These are phyloP conservation scores for Diplotaxis tenuifolia DNA, from an alignment of 345 rosid species.

Conservation along the genomic window DNA sequence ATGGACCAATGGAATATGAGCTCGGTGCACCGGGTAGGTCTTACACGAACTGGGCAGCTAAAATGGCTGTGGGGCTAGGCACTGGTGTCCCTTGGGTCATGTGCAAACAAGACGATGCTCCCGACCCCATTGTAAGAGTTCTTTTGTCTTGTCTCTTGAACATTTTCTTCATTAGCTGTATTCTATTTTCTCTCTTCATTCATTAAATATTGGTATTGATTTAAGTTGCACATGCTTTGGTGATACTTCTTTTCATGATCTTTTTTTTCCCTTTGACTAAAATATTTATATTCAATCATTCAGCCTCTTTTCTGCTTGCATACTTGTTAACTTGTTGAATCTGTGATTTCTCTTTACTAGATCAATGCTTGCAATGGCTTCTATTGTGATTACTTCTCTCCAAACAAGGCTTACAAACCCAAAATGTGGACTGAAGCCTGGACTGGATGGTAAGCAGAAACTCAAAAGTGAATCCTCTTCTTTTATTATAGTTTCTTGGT, in stretches of 20 bases:
- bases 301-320: neutral
- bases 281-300: too few species aligned
- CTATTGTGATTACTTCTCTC: slow-evolving; percentile 94
- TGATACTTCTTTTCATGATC: slow-evolving; percentile 21
- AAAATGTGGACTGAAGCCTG: slow-evolving; percentile 99
- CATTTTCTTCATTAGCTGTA: slow-evolving; percentile 38
- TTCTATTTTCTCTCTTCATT: slow-evolving; percentile 24
- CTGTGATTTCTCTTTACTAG: slow-evolving; percentile 39
- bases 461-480: neutral
- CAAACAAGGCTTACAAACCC: slow-evolving; percentile 92
- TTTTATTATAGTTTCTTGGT: neutral
- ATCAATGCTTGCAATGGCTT: slow-evolving; percentile 97
- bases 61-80: slow-evolving; percentile 88
- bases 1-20: slow-evolving; percentile 91
- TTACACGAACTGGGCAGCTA: slow-evolving; percentile 86
- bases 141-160: slow-evolving; percentile 32
- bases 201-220: slow-evolving; percentile 17
- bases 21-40: slow-evolving; percentile 66
- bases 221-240: slow-evolving; percentile 30
- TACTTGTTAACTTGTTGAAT: slow-evolving; percentile 19
- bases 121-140: slow-evolving; percentile 80
- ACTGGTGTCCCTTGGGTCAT: slow-evolving; percentile 99
- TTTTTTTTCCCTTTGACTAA: too few species aligned
- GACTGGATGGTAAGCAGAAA: slow-evolving; percentile 81
- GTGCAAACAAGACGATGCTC: slow-evolving; percentile 99